These are phyloP conservation scores for Ceratocystis smalleyi DNA, from an alignment of 2,329 filamentous ascomycete species.

Conservation along the genomic window DNA sequence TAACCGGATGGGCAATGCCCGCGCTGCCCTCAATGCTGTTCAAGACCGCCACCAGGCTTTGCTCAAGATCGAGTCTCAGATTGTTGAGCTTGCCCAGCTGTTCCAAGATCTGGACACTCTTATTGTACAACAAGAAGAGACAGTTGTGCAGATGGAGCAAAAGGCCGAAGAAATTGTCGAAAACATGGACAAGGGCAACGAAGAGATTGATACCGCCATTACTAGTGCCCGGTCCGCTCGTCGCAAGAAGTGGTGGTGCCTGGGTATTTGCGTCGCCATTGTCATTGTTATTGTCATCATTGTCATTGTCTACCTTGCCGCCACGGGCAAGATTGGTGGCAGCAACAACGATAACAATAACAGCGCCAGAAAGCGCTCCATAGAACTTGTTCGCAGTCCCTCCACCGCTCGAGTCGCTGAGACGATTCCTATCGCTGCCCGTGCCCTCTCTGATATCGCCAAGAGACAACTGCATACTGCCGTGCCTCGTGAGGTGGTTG, in stretches of 20 bases:
- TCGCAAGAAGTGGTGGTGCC: slow-evolving; percentile 94
- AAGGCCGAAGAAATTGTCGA: slow-evolving; percentile 74
- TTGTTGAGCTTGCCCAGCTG: slow-evolving; percentile 72
- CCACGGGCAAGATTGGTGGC: slow-evolving; percentile 20
- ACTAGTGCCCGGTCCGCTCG: slow-evolving; percentile 63
- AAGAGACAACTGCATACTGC: slow-evolving; percentile 11
- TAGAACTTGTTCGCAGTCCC: slow-evolving; percentile 17
- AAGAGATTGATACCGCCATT: slow-evolving; percentile 68
- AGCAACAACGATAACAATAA: slow-evolving; percentile 24
- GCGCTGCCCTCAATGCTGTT: slow-evolving; percentile 63
- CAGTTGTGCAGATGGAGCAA: slow-evolving; percentile 66
- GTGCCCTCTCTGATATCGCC: slow-evolving; percentile 1
- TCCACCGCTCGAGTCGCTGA: slow-evolving; percentile 5
- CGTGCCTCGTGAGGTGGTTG: slow-evolving; percentile 1
- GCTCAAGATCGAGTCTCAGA: slow-evolving; percentile 79
- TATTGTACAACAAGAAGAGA: slow-evolving; percentile 71
- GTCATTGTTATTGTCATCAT: slow-evolving; percentile 37
- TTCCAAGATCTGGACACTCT: slow-evolving; percentile 82
- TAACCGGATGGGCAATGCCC: slow-evolving; percentile 66
- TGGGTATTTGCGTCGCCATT: slow-evolving; percentile 52
- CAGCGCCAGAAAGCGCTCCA: slow-evolving; percentile 16
- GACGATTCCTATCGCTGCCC: slow-evolving; percentile 2
- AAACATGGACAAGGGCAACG: slow-evolving; percentile 73
- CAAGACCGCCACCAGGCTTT: slow-evolving; percentile 73
- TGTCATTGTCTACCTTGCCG: slow-evolving; percentile 33